Base-by-base conservation (phyloP, 108 stramenopile genomes). In the Cyclostephanos tholiformis region DNA sequence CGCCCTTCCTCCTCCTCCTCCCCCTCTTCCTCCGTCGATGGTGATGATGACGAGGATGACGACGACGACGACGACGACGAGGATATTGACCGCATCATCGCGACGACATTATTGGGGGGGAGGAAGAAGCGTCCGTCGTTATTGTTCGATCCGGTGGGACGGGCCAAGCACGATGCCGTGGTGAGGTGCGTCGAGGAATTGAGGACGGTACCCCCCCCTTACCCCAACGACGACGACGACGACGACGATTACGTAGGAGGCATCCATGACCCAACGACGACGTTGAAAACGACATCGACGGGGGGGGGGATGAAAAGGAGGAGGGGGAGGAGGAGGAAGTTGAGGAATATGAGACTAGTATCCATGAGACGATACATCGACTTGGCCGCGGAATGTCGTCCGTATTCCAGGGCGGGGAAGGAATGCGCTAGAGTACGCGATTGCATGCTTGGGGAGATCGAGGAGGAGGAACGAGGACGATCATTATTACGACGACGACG, bases 121-220 rank as follows among this genome's bases (percentile, higher is more conserved):
- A n/a, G n/a, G n/a, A n/a, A n/a, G n/a, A n/a, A n/a, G n/a, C 82
- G 22, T 79, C 80, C 23, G 41, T 41, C 41, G 41, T 1, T 41
- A 12, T 58, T 79, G 13, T 82, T 77, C 30, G 69, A 79, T 59
- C 74, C 74, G 16, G 85, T 82, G 8, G 82, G 77, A 5, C 65
- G 85, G 4, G 82, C 82, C 20, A 85, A 85, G 48, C 64, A 74
- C 39, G 85, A 85, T 59, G 77, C 82, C 9, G 71, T 67, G 63
- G 38, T 53, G 20, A 19, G 53, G 11, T 75, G 68, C 39, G 30
- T 26, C 27, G 16, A 9, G 56, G 27, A 57, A 29, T 7, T 26
- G 53, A 26, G n/a, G n/a, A n/a, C n/a, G n/a, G n/a, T n/a, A n/a
- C 10, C 20, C 50, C 10, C 17, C 20, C 10, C 19, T 4, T 19